phyloP scores from a whole-genome alignment of 139 green algal genomes.

The Chloropicon primus region DNA sequence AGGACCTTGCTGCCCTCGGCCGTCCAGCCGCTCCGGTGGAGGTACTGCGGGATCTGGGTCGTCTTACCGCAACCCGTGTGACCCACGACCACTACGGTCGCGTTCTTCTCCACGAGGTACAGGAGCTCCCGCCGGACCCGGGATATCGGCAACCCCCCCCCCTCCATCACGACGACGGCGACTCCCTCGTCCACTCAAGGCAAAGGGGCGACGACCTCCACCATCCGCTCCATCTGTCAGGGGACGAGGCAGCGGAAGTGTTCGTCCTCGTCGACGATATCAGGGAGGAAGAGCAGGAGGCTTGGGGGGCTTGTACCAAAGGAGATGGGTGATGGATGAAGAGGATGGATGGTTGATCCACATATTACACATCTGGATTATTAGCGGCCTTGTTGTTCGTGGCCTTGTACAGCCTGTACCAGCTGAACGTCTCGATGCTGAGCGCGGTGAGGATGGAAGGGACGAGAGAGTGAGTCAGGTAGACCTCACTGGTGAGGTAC shows the following conservation, averaged over 20 bases:
- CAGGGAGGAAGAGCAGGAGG: too few relatives aligned
- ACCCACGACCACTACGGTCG: conserved; percentile 40
- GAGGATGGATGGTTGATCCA: too few relatives aligned
- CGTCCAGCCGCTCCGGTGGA: conserved; percentile 19
- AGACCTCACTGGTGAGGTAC: neutral
- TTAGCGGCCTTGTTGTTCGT: too few relatives aligned
- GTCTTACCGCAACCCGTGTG: conserved; percentile 1
- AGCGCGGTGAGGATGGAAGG: neutral
- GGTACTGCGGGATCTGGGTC: neutral
- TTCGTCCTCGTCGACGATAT: too few relatives aligned
- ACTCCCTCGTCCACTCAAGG: neutral
- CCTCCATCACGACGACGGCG: neutral
- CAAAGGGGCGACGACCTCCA: too few relatives aligned
- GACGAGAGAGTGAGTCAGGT: neutral
- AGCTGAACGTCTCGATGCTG: neutral
- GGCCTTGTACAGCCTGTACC: neutral
- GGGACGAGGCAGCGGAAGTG: too few relatives aligned
- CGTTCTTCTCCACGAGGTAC: conserved; percentile 61
- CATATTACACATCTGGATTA: neutral
- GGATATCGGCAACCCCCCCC: conserved; percentile 8
- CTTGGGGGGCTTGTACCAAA: too few relatives aligned
- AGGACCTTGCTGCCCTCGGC: conserved; percentile 18
- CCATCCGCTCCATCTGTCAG: too few relatives aligned
- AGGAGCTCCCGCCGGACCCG: conserved; percentile 34
- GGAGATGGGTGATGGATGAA: too few relatives aligned